Percentiles rank a stretch among this genome's conserved stretches.
Conservation (phyloP, 306 rosid genomes). For the Dalbergia cochinchinensis region DNA sequence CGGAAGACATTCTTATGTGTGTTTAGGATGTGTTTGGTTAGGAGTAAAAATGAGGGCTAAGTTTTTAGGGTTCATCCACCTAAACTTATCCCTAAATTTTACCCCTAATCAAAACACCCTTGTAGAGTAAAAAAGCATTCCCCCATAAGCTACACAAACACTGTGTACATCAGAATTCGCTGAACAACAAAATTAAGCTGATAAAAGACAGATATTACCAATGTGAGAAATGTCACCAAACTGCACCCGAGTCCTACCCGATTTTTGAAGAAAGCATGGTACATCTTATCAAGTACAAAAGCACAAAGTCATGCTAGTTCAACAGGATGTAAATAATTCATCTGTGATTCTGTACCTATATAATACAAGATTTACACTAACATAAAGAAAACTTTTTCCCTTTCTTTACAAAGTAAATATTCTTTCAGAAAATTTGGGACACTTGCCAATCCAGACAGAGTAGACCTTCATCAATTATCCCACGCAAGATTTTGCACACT, state of each 20-base stretch:
- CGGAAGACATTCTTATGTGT: too few species aligned
- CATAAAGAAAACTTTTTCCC: background rate
- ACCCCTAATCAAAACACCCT: too few species aligned
- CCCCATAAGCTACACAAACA: too few species aligned
- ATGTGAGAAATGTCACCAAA: background rate
- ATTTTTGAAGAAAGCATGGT: conserved; percentile 1
- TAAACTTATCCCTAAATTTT: too few species aligned
- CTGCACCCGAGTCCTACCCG: background rate
- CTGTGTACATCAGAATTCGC: too few species aligned
- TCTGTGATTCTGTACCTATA: background rate
- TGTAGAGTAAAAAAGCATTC: too few species aligned
- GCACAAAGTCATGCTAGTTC: background rate
- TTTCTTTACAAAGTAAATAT: conserved; percentile 43
- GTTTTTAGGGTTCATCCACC: too few species aligned
- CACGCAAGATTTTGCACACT: background rate
- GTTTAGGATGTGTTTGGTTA: too few species aligned
- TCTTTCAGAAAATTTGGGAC: conserved; percentile 27
- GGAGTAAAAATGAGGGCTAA: too few species aligned
- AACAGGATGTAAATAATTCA: conserved; percentile 4
- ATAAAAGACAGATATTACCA: too few species aligned
- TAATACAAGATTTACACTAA: conserved; percentile 15
- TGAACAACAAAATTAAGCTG: too few species aligned
- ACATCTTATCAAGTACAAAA: background rate
- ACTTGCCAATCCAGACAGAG: conserved; percentile 9
- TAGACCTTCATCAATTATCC: conserved; percentile 21